A percentile compares a stretch with the other conserved stretches of the same genome.
Evolutionary conservation across 2,329 filamentous ascomycete species (phyloP).

Genomic region (Fusarium decemcellulare): DNA sequence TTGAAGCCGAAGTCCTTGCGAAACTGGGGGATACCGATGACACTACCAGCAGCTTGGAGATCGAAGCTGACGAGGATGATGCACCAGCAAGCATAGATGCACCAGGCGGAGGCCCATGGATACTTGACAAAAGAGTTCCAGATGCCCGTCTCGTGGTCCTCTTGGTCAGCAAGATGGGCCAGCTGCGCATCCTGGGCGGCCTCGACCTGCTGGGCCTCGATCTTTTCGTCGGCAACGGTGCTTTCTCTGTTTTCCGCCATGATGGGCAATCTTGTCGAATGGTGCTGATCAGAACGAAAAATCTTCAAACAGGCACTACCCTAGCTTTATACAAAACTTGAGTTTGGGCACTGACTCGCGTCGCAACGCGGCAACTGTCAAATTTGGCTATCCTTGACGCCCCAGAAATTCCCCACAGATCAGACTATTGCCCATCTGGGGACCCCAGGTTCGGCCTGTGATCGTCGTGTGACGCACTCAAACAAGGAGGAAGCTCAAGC

Average conservation of each 20-base stretch:
- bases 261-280: neutral
- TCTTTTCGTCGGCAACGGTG: constrained; percentile 1
- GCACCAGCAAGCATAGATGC: constrained; percentile 35
- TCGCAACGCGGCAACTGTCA: neutral
- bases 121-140: constrained; percentile 17
- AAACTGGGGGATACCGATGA: constrained; percentile 34
- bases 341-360: neutral
- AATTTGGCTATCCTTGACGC: neutral
- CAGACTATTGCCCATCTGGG: neutral
- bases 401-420: neutral
- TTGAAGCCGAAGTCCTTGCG: constrained; percentile 35
- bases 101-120: constrained; percentile 31
- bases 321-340: neutral
- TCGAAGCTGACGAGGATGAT: constrained; percentile 38
- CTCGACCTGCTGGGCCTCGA: constrained; percentile 15
- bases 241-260: constrained; percentile 4
- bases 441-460: constrained; percentile 5
- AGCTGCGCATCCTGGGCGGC: constrained; percentile 18
- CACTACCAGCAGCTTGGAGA: constrained; percentile 30
- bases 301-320: neutral
- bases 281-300: neutral
- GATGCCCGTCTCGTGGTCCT: constrained; percentile 31
- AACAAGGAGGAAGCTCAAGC: neutral
- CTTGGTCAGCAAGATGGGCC: constrained; percentile 23
- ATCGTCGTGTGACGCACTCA: constrained; percentile 1